Percentiles rank a stretch among this genome's conserved stretches.
phyloP scores from a whole-genome alignment of 169 alveolate species.

The Plasmodium coatneyi region DNA sequence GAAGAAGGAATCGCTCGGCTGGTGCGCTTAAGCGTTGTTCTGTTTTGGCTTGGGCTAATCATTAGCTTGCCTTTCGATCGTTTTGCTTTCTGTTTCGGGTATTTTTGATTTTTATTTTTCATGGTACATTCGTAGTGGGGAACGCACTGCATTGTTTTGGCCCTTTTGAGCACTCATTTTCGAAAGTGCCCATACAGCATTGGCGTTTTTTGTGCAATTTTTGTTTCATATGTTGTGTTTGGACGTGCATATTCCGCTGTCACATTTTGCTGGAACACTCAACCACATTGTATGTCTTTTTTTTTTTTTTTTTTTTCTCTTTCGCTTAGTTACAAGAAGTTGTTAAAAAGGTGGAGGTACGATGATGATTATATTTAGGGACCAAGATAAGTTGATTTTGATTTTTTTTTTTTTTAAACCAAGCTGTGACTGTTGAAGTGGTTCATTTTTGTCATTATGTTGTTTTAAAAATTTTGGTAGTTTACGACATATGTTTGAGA shows the following conservation, averaged over 20 bases:
- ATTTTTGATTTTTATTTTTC: neutral
- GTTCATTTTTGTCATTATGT: neutral
- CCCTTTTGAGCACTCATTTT: neutral
- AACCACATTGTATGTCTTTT: neutral
- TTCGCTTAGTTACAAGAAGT: conserved; percentile 50
- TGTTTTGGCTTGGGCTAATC: neutral
- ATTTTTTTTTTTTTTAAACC: conserved; percentile 11
- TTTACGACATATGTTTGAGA: conserved; percentile 1
- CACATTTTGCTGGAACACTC: neutral
- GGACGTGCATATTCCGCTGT: neutral
- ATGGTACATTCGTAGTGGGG: neutral
- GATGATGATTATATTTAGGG: conserved; percentile 67
- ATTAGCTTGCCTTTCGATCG: neutral
- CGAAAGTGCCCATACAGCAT: neutral
- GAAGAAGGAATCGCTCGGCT: neutral
- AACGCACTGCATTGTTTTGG: neutral
- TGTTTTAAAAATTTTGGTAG: conserved; percentile 58
- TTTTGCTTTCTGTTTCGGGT: neutral
- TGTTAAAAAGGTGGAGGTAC: conserved; percentile 75
- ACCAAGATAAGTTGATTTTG: neutral
- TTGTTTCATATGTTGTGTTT: neutral
- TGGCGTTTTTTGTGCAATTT: neutral
- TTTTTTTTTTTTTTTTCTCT: neutral
- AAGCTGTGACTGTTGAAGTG: conserved; percentile 12
- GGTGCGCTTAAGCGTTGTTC: neutral